Evolutionary conservation across 257 asterid species (phyloP).

Genomic region (Nyctanthes arbortristis): DNA sequence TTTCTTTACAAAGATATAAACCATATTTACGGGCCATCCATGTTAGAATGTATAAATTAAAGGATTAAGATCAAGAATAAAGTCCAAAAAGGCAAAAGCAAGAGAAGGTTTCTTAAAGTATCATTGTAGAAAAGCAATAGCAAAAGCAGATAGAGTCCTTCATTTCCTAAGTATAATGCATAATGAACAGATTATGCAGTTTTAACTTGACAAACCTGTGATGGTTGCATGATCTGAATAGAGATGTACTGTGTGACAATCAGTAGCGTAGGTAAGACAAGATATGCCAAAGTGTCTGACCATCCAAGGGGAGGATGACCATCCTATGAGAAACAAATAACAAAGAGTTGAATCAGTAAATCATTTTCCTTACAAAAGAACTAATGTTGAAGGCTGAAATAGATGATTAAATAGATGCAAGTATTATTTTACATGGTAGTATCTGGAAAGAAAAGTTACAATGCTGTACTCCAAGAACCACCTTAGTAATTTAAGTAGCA

Average conservation of each 20-base stretch:
- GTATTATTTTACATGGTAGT: background rate
- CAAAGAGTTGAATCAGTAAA: slow-evolving; percentile 18
- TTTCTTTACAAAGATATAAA: background rate
- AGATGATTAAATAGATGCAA: background rate
- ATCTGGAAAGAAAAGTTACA: background rate
- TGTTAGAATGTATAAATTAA: background rate
- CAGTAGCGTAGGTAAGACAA: slow-evolving; percentile 85
- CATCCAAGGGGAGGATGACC: slow-evolving; percentile 99
- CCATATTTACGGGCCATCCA: background rate
- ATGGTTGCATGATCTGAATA: slow-evolving; percentile 88
- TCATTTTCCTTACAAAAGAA: slow-evolving; percentile 1
- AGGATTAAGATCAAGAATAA: slow-evolving; percentile 16
- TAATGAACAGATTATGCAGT: slow-evolving; percentile 1
- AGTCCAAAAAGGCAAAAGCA: slow-evolving; percentile 10
- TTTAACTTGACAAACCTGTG: slow-evolving; percentile 64
- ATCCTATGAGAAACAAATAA: slow-evolving; percentile 49
- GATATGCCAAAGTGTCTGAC: slow-evolving; percentile 93
- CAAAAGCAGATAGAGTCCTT: slow-evolving; percentile 8
- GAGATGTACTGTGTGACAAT: slow-evolving; percentile 77
- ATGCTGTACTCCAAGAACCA: slow-evolving; percentile 5
- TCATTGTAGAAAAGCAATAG: background rate
- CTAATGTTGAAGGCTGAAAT: slow-evolving; percentile 10
- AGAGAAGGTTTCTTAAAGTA: slow-evolving; percentile 2
- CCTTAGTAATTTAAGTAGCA: slow-evolving; percentile 1
- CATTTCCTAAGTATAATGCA: slow-evolving; percentile 15